Conservation (phyloP, 1,284 basidiomycete genomes). For the Trichosporon inkin region DNA sequence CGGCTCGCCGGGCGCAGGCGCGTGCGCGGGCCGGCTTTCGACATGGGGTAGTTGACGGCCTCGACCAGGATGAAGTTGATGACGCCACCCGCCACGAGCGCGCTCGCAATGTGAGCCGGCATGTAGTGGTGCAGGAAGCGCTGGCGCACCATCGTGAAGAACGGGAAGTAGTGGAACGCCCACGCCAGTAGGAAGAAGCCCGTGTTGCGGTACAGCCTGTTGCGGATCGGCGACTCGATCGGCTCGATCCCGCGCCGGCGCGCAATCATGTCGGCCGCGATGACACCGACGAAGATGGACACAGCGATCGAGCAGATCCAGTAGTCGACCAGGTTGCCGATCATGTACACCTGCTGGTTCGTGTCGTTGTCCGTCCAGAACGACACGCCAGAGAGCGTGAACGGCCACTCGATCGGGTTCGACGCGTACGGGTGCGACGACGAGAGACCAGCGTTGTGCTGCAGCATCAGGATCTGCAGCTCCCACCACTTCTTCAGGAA, state of each 20-base stretch:
- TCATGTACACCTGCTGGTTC: conserved; percentile 91
- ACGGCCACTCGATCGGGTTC: conserved; percentile 95
- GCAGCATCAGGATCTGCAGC: conserved; percentile 90
- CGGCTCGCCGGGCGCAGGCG: conserved; percentile 60
- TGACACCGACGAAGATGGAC: conserved; percentile 81
- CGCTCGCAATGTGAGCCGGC: conserved; percentile 86
- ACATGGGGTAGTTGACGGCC: conserved; percentile 89
- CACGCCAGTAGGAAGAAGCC: conserved; percentile 94
- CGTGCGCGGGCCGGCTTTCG: conserved; percentile 60
- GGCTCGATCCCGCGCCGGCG: conserved; percentile 78
- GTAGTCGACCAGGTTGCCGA: conserved; percentile 92
- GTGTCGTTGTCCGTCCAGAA: conserved; percentile 90
- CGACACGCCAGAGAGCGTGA: conserved; percentile 88
- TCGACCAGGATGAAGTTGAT: conserved; percentile 89
- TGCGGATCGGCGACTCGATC: conserved; percentile 86
- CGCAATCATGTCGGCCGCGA: conserved; percentile 83
- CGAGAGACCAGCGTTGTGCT: conserved; percentile 94
- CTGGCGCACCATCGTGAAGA: conserved; percentile 97
- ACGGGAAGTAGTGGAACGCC: conserved; percentile 94
- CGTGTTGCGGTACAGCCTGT: conserved; percentile 87
- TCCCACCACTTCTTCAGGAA: conserved; percentile 96
- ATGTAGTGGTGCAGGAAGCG: conserved; percentile 98
- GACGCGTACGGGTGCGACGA: conserved; percentile 94
- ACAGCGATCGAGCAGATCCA: conserved; percentile 84
- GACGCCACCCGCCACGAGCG: conserved; percentile 84